Conservation (phyloP, 2,329 filamentous ascomycete genomes). For the Colletotrichum sp. region DNA sequence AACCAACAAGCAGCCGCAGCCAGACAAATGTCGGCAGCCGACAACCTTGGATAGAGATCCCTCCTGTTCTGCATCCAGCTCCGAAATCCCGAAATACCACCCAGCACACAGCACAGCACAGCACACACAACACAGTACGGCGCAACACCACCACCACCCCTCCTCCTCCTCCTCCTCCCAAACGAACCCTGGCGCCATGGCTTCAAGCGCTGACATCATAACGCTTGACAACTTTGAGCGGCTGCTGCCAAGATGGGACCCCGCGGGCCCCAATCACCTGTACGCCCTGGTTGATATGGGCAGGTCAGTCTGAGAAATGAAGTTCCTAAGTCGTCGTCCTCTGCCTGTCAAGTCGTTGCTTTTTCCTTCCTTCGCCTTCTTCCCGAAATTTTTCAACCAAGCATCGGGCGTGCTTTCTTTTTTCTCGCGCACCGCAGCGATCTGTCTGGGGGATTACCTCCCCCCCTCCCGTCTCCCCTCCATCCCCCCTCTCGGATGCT, state of each 20-base stretch:
- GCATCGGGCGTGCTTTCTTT: not conserved
- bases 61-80: not conserved
- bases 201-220: slow-evolving; percentile 42
- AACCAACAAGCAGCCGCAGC: not conserved
- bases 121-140: not conserved
- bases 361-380: not conserved
- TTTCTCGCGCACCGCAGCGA: not conserved
- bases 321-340: not conserved
- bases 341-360: not conserved
- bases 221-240: slow-evolving; percentile 56
- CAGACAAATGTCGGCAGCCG: slow-evolving; percentile 8
- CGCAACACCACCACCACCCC: not conserved
- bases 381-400: not conserved
- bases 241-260: slow-evolving; percentile 54
- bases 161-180: not conserved
- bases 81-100: slow-evolving; percentile 8
- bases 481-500: not conserved
- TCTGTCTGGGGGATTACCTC: not conserved
- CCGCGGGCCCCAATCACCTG: slow-evolving; percentile 50
- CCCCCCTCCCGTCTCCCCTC: not conserved
- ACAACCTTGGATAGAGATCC: not conserved
- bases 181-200: slow-evolving; percentile 3
- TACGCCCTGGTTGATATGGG: slow-evolving; percentile 66
- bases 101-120: not conserved
- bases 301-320: slow-evolving; percentile 44